A percentile compares a stretch with the other conserved stretches of the same genome.
Conservation (phyloP, 148 eudicot genomes). For the Vaccinium corymbosum region DNA sequence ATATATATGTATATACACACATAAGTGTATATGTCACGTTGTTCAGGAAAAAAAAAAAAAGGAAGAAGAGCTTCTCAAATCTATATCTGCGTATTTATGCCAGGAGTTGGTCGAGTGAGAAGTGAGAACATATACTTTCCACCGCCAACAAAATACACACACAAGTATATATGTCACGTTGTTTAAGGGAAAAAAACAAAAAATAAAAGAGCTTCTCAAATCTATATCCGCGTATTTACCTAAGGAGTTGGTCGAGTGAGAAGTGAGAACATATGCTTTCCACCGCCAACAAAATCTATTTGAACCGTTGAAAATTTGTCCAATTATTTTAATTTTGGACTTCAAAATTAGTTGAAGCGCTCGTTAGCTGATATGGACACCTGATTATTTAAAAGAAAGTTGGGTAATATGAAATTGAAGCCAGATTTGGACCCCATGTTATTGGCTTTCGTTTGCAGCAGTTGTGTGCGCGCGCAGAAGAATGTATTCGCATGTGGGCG, state of each 20-base stretch:
- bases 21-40: too few relatives aligned
- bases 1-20: too few relatives aligned
- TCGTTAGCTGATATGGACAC: neutral
- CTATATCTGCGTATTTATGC: neutral
- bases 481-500: slow-evolving; percentile 7
- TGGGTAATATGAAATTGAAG: neutral
- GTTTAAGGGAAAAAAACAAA: too few relatives aligned
- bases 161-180: too few relatives aligned
- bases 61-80: too few relatives aligned
- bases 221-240: neutral
- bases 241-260: neutral
- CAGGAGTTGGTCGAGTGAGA: neutral
- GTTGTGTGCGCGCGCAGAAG: neutral
- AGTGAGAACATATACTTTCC: neutral
- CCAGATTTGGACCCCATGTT: neutral
- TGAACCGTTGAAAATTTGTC: neutral
- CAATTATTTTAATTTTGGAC: neutral
- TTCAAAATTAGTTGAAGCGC: neutral
- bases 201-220: too few relatives aligned
- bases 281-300: neutral
- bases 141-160: neutral
- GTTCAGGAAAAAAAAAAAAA: too few relatives aligned
- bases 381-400: neutral
- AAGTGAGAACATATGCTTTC: neutral
- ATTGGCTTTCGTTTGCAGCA: neutral